These are phyloP conservation scores for Lipomyces sp. DNA, from an alignment of 805 yeast species.

Conservation along the genomic window DNA sequence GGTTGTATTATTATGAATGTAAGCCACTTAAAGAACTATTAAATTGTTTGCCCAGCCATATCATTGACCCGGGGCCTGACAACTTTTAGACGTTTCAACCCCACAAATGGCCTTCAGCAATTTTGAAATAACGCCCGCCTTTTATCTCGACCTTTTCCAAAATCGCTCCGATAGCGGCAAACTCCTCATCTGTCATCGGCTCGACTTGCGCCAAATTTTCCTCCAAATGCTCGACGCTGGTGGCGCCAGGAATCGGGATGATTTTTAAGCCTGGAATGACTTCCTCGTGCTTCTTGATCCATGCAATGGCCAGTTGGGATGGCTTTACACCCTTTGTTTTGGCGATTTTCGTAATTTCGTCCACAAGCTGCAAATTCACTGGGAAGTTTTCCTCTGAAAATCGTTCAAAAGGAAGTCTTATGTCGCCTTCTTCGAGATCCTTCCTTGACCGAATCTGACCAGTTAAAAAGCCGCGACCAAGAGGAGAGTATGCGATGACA, in stretches of 20 bases:
- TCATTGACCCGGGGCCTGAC: too few species aligned
- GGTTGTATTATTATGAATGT: background rate
- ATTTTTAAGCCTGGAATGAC: conserved; percentile 55
- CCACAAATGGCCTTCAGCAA: conserved; percentile 20
- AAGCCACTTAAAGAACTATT: too few species aligned
- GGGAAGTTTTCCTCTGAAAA: conserved; percentile 62
- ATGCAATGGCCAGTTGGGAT: conserved; percentile 74
- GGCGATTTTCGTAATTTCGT: conserved; percentile 57
- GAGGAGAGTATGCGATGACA: conserved; percentile 80
- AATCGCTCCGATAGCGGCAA: conserved; percentile 56
- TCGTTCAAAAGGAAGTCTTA: conserved; percentile 58
- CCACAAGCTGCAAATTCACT: conserved; percentile 57
- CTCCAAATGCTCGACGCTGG: conserved; percentile 60
- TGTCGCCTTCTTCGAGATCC: conserved; percentile 62
- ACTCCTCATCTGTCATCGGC: conserved; percentile 61
- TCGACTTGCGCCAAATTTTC: conserved; percentile 56
- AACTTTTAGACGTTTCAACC: conserved; percentile 5
- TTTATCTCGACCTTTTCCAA: conserved; percentile 51
- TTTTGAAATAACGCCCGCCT: conserved; percentile 62
- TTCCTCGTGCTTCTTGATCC: conserved; percentile 55
- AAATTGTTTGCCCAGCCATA: too few species aligned
- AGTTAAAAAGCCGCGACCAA: conserved; percentile 77
- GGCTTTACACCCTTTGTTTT: conserved; percentile 53
- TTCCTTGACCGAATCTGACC: conserved; percentile 56
- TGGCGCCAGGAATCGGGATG: conserved; percentile 80